Conservation (phyloP, 2,329 filamentous ascomycete species). For the Stagonosporopsis tanaceti region DNA sequence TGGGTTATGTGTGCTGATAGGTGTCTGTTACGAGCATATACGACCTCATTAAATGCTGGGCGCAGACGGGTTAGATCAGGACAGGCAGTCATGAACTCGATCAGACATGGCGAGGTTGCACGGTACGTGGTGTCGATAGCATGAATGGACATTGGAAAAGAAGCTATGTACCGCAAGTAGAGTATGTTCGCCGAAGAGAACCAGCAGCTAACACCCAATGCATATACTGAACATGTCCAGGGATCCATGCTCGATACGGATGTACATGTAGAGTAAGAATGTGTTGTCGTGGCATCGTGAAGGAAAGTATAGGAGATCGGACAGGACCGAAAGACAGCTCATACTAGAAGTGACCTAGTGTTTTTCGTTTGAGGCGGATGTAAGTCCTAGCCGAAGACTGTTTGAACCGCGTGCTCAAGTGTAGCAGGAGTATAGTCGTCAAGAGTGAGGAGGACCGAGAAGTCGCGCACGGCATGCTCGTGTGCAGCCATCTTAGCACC, state of each 20-base stretch:
- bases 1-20: background rate
- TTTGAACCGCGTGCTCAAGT: conserved; percentile 33
- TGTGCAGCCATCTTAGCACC: conserved; percentile 24
- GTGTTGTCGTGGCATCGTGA: conserved; percentile 10
- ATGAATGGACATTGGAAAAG: background rate
- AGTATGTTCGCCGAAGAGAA: conserved; percentile 13
- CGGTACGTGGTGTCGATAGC: background rate
- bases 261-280: conserved; percentile 1
- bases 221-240: conserved; percentile 9
- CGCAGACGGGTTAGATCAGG: background rate
- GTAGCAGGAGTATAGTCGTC: conserved; percentile 41
- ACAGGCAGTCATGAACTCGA: background rate
- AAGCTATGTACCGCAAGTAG: conserved; percentile 10
- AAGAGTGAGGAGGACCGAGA: conserved; percentile 39
- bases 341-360: background rate
- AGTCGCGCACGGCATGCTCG: conserved; percentile 33
- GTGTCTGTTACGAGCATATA: background rate
- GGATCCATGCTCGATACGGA: background rate
- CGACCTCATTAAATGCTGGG: background rate
- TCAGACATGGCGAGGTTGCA: background rate
- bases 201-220: conserved; percentile 13
- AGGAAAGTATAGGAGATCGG: background rate
- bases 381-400: conserved; percentile 33
- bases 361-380: background rate
- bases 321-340: conserved; percentile 10